phyloP scores from a whole-genome alignment of 495 filamentous ascomycete species.

The Xylaria curta region DNA sequence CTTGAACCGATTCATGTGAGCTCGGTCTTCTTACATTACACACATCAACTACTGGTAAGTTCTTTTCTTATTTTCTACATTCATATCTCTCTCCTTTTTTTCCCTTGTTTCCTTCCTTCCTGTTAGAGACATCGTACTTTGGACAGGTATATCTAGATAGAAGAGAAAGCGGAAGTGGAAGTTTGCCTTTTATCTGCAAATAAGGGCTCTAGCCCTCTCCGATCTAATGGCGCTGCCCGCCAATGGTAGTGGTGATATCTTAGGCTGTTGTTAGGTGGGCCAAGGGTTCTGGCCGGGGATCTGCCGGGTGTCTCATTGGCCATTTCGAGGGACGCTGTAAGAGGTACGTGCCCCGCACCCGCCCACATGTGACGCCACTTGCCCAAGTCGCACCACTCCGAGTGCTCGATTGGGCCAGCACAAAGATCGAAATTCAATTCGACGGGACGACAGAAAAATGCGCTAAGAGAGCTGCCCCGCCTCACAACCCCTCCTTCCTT shows the following conservation, averaged over 20 bases:
- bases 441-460: constrained; percentile 12
- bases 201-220: constrained; percentile 16
- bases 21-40: neutral
- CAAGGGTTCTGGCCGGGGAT: constrained; percentile 1
- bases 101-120: neutral
- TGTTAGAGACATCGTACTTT: neutral
- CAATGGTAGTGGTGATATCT: neutral
- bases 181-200: constrained; percentile 7
- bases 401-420: constrained; percentile 20
- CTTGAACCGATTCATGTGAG: neutral
- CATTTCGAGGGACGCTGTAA: neutral
- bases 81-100: neutral
- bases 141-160: neutral
- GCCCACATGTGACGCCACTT: constrained; percentile 19
- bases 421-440: constrained; percentile 26
- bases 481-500: constrained; percentile 21
- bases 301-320: neutral
- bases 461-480: constrained; percentile 27
- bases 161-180: neutral
- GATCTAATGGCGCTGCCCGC: neutral
- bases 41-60: neutral
- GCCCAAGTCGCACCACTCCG: constrained; percentile 5
- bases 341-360: constrained; percentile 24
- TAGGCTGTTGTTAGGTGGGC: neutral
- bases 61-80: neutral